These are phyloP conservation scores for Phaffomyces opuntiae DNA, from an alignment of 805 yeast genomes.

Conservation along the genomic window DNA sequence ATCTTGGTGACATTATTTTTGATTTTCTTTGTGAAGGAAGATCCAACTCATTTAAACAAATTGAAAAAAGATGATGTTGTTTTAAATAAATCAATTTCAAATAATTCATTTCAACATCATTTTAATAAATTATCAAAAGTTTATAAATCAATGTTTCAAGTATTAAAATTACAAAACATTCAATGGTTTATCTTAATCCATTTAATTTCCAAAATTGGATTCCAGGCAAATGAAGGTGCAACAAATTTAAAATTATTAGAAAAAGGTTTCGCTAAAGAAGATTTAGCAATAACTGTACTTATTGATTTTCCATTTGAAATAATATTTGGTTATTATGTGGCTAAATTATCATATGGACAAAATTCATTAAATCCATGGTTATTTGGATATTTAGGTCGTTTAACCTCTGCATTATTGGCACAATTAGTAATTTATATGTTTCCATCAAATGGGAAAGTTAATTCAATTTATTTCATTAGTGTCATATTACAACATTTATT, in stretches of 20 bases:
- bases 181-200: slow-evolving; percentile 70
- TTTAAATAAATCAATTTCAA: too few species aligned
- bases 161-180: slow-evolving; percentile 63
- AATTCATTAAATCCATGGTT: slow-evolving; percentile 86
- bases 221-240: slow-evolving; percentile 94
- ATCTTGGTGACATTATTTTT: slow-evolving; percentile 59
- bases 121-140: slow-evolving; percentile 33
- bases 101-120: slow-evolving; percentile 18
- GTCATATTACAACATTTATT: slow-evolving; percentile 78
- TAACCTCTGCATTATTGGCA: slow-evolving; percentile 69
- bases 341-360: slow-evolving; percentile 82
- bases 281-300: slow-evolving; percentile 82
- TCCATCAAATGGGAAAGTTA: slow-evolving; percentile 48
- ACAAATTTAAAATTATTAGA: slow-evolving; percentile 88
- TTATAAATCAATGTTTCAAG: slow-evolving; percentile 59
- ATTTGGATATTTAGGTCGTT: slow-evolving; percentile 75
- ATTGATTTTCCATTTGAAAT: slow-evolving; percentile 96
- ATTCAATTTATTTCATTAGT: slow-evolving; percentile 50
- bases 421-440: slow-evolving; percentile 65
- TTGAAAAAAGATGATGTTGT: not conserved
- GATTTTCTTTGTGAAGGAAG: slow-evolving; percentile 59
- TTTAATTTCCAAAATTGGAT: slow-evolving; percentile 79
- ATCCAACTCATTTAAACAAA: slow-evolving; percentile 43
- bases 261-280: slow-evolving; percentile 89
- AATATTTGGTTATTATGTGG: slow-evolving; percentile 91